Percentiles rank a stretch among this genome's conserved stretches.
These are phyloP conservation scores for Fusarium fujikuroi DNA, from an alignment of 2,329 filamentous ascomycete genomes.

Conservation along the genomic window DNA sequence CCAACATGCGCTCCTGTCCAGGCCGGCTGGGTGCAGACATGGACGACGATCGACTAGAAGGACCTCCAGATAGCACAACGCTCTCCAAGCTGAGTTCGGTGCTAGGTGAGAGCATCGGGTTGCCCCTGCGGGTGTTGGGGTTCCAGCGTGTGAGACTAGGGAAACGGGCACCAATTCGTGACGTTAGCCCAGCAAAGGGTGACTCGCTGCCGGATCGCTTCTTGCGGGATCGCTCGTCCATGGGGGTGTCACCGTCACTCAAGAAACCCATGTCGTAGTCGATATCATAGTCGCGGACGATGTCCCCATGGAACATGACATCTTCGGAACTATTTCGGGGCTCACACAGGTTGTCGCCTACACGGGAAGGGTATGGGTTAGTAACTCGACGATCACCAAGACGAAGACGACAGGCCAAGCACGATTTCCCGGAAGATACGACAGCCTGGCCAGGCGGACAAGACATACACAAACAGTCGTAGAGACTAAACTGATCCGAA, in stretches of 20 bases:
- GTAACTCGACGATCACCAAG: slow-evolving; percentile 19
- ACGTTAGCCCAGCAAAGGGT: slow-evolving; percentile 69
- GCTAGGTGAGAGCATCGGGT: slow-evolving; percentile 66
- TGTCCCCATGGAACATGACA: slow-evolving; percentile 48
- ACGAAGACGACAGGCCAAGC: slow-evolving; percentile 9
- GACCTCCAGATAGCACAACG: slow-evolving; percentile 70
- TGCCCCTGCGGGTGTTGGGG: slow-evolving; percentile 56
- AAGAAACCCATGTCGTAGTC: slow-evolving; percentile 76
- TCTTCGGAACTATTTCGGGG: slow-evolving; percentile 62
- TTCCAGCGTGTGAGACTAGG: slow-evolving; percentile 64
- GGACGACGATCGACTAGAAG: slow-evolving; percentile 84
- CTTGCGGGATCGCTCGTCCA: slow-evolving; percentile 60
- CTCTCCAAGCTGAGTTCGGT: slow-evolving; percentile 88
- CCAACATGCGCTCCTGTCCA: slow-evolving; percentile 56
- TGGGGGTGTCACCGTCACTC: slow-evolving; percentile 69
- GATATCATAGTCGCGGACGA: slow-evolving; percentile 58
- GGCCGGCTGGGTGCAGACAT: slow-evolving; percentile 70
- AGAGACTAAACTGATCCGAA: slow-evolving; percentile 57
- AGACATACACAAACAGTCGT: slow-evolving; percentile 79
- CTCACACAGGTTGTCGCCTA: slow-evolving; percentile 71
- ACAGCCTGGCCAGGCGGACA: slow-evolving; percentile 11
- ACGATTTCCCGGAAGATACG: neutral
- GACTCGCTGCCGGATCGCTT: slow-evolving; percentile 68
- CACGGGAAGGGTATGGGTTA: slow-evolving; percentile 23
- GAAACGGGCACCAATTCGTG: slow-evolving; percentile 72